Evolutionary conservation across 202 grass and related monocot species (phyloP).

Genomic region (Brachypodium distachyon): DNA sequence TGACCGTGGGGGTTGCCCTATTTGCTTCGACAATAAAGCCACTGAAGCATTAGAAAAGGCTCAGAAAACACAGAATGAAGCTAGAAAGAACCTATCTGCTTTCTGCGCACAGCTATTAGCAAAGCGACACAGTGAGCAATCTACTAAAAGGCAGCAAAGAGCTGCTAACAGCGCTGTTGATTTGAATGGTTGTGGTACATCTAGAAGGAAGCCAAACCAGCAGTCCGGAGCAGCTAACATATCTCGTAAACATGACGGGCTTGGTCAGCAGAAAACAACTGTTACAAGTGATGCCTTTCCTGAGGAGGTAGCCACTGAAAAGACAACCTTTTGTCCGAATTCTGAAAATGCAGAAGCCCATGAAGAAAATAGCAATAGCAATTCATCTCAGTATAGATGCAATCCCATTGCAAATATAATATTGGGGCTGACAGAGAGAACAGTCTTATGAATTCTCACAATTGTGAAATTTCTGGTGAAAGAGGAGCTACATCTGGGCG

Average conservation of each 20-base stretch:
- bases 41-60: conserved; percentile 8
- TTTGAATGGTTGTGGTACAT: not conserved
- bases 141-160: not conserved
- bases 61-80: conserved; percentile 18
- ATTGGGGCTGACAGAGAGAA: not conserved
- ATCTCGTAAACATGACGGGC: not conserved
- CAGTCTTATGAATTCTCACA: not conserved
- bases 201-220: conserved; percentile 11
- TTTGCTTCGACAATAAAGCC: conserved; percentile 34
- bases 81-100: conserved; percentile 17
- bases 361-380: not conserved
- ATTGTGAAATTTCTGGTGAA: conserved; percentile 6
- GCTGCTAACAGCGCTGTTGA: not conserved
- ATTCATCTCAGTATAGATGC: conserved; percentile 17
- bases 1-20: conserved; percentile 22
- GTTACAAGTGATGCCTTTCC: not conserved
- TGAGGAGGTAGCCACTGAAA: not conserved
- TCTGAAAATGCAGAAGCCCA: conserved; percentile 1
- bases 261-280: conserved; percentile 16
- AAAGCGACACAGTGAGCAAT: not conserved
- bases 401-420: conserved; percentile 10
- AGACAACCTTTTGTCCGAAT: not conserved
- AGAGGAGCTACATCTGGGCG: conserved; percentile 15
- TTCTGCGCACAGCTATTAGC: not conserved
- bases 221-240: not conserved